Base-by-base conservation (phyloP, 2,329 filamentous ascomycete species). In the Penicillium sp. region DNA sequence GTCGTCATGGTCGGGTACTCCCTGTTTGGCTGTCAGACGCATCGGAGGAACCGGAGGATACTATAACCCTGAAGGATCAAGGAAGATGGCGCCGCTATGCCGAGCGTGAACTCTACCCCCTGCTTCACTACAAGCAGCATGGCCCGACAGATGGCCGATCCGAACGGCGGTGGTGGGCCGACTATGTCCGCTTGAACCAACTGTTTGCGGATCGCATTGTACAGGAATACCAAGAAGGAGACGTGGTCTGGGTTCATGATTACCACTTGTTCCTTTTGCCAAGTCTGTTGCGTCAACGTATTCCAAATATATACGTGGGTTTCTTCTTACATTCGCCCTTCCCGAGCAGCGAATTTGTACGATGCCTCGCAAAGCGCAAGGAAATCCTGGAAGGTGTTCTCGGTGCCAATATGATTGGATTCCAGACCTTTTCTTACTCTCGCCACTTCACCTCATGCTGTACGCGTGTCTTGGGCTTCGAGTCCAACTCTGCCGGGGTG, bases 61-160 rank as follows among this genome's bases (percentile, higher is more conserved):
- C 76, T 33, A 81, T 91, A 43, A 76, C 81, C 31, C 76, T 97
- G 56, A 88, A 86, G 60, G 88, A 95, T 61, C 91, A 96, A 73
- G 77, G 79, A 28, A 80, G 90, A 56, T 97, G 93, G 92, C 82
- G 90, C 56, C 81, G 87, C 34, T 97, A 93, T 70, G 89, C 91
- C 13, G 90, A 96, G 73, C 84, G 91, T 65, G 88, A 95, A 62
- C 78, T 97, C 25, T 96, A 95, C 73, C 90, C 89, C 1, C 80
- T 96, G 9, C 90, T 96, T 67, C 92, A 97, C 72, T 97, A 97
- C 78, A 95, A 95, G 73, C 89, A 93, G 65, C 88, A 95, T 65
- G 89, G 91, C 67, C 89, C 92, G 1, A 88, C 84, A 11, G 88
- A 96, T 67, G 90, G 90, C 30, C 83, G 87, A 58, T 83, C 83